Percentiles rank a stretch among this genome's conserved stretches.
Conservation (phyloP, 148 eudicot genomes). For the Cornus suecica region DNA sequence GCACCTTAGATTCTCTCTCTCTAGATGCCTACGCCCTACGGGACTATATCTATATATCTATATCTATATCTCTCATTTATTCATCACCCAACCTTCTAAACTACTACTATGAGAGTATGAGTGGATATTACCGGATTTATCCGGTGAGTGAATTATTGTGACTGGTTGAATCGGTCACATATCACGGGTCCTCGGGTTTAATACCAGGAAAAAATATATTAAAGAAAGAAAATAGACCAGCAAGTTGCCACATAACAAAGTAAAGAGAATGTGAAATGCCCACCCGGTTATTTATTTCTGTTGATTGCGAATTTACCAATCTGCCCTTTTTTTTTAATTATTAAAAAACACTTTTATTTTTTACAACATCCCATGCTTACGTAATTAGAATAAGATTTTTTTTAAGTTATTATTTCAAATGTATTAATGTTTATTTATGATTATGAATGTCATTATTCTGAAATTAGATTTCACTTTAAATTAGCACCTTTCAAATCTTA, state of each 20-base stretch:
- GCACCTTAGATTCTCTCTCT: conserved; percentile 19
- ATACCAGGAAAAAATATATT: background rate
- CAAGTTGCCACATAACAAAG: conserved; percentile 3
- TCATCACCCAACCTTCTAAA: background rate
- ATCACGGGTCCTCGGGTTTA: conserved; percentile 5
- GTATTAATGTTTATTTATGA: too few species aligned
- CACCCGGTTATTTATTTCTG: too few species aligned
- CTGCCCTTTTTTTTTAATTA: background rate
- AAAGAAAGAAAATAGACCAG: background rate
- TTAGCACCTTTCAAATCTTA: too few species aligned
- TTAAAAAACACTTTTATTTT: too few species aligned
- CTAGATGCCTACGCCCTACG: background rate
- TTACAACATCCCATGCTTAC: too few species aligned
- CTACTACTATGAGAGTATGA: background rate
- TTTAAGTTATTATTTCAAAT: too few species aligned
- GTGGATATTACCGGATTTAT: conserved; percentile 6
- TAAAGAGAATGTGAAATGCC: background rate
- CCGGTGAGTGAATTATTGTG: conserved; percentile 10
- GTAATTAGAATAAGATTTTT: too few species aligned
- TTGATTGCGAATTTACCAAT: background rate
- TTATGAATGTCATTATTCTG: too few species aligned
- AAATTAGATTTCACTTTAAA: too few species aligned
- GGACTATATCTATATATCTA: background rate
- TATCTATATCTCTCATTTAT: too few species aligned
- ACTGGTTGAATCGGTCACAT: conserved; percentile 7